Conservation (phyloP, 2,329 filamentous ascomycete genomes). For the Hypoxylon sp. region DNA sequence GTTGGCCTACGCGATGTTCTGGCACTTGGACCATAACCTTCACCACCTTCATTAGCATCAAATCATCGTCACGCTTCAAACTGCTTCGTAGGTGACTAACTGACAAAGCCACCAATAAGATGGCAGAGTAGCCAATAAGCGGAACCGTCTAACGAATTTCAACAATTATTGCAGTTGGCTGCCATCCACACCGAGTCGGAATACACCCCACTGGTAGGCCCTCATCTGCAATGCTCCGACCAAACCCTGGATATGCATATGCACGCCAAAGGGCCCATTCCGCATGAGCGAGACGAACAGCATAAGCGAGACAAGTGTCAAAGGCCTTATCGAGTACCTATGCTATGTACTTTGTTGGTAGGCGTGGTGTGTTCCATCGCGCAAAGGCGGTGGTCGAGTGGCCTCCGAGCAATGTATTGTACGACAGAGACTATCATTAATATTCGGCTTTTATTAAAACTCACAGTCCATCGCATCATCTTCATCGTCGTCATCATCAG, state of each 20-base stretch:
- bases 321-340: slow-evolving; percentile 42
- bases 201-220: slow-evolving; percentile 46
- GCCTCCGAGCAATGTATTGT: slow-evolving; percentile 13
- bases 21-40: slow-evolving; percentile 5
- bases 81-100: slow-evolving; percentile 15
- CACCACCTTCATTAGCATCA: slow-evolving; percentile 4
- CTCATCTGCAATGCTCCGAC: slow-evolving; percentile 41
- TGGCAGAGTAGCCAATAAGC: slow-evolving; percentile 19
- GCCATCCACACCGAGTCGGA: slow-evolving; percentile 44
- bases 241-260: slow-evolving; percentile 41
- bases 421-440: slow-evolving; percentile 15
- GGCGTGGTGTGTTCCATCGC: slow-evolving; percentile 38
- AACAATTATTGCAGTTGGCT: slow-evolving; percentile 32
- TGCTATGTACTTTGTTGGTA: slow-evolving; percentile 18
- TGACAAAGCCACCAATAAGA: slow-evolving; percentile 11
- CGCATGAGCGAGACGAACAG: slow-evolving; percentile 43
- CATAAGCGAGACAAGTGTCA: slow-evolving; percentile 46
- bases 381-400: slow-evolving; percentile 11
- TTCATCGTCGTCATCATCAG: slow-evolving; percentile 22
- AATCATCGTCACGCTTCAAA: slow-evolving; percentile 12
- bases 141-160: slow-evolving; percentile 28
- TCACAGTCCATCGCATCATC: slow-evolving; percentile 39
- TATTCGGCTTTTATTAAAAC: slow-evolving; percentile 37
- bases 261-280: slow-evolving; percentile 38
- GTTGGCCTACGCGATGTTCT: slow-evolving; percentile 5